These are phyloP conservation scores for Sabuloglossum arenarium DNA, from an alignment of 495 filamentous ascomycete genomes.

Conservation along the genomic window DNA sequence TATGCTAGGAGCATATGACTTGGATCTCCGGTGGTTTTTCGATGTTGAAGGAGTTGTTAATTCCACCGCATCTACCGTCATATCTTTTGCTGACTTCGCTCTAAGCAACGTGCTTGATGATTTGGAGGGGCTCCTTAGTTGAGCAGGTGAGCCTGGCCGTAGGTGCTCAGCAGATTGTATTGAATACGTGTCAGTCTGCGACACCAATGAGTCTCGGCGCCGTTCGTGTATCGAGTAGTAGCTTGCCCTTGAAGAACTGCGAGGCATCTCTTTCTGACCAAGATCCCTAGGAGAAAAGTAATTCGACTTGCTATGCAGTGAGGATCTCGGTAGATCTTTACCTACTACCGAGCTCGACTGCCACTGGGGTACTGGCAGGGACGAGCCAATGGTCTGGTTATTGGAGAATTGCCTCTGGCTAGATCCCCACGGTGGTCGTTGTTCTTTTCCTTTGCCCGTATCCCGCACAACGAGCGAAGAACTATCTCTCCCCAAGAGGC, in stretches of 20 bases:
- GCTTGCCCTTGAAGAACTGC: constrained; percentile 19
- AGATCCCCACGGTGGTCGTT: background rate
- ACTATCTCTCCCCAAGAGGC: constrained; percentile 13
- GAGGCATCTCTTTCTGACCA: background rate
- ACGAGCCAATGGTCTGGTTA: background rate
- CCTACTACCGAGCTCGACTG: constrained; percentile 12
- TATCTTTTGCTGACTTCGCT: constrained; percentile 26
- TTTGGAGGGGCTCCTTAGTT: constrained; percentile 24
- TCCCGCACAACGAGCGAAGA: background rate
- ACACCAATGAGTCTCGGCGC: constrained; percentile 33
- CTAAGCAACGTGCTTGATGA: constrained; percentile 27
- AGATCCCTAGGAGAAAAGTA: constrained; percentile 17
- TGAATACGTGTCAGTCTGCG: constrained; percentile 39
- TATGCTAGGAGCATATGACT: constrained; percentile 35
- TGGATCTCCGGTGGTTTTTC: constrained; percentile 15
- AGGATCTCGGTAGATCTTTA: constrained; percentile 21
- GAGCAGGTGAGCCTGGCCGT: constrained; percentile 28
- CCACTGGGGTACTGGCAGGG: background rate
- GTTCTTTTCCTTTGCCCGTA: background rate
- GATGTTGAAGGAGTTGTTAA: constrained; percentile 17
- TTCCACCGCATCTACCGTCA: constrained; percentile 16
- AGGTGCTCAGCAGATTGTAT: constrained; percentile 23
- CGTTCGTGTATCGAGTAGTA: constrained; percentile 31
- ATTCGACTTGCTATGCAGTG: constrained; percentile 19
- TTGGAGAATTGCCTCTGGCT: background rate